phyloP scores from a whole-genome alignment of 2,329 filamentous ascomycete species.

The Albophoma yamanashiensis region DNA sequence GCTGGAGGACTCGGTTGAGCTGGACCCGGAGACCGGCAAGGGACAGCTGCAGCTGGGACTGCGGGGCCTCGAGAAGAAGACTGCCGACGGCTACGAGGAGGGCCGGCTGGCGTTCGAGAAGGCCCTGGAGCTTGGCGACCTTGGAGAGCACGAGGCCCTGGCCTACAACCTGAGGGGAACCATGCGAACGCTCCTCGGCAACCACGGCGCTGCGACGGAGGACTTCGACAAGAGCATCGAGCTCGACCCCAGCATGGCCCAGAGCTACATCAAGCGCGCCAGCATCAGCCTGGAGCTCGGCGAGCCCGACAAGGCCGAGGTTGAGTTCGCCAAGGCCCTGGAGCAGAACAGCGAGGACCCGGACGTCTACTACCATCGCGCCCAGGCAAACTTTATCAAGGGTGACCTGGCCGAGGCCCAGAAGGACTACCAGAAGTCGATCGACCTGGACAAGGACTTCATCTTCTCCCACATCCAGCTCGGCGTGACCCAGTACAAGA shows the following conservation, averaged over 20 bases:
- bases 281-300: conserved; percentile 95
- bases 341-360: conserved; percentile 80
- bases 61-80: conserved; percentile 72
- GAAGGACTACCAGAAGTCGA: conserved; percentile 98
- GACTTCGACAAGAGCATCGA: conserved; percentile 92
- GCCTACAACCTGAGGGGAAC: conserved; percentile 96
- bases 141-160: conserved; percentile 76
- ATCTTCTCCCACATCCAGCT: conserved; percentile 99
- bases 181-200: conserved; percentile 84
- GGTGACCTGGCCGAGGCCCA: conserved; percentile 86
- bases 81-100: conserved; percentile 83
- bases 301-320: conserved; percentile 73
- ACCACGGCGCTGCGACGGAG: conserved; percentile 69
- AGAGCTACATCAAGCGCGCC: conserved; percentile 97
- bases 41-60: conserved; percentile 80
- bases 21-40: conserved; percentile 68
- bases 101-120: conserved; percentile 79
- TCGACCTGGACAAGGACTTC: conserved; percentile 89
- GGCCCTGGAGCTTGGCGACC: conserved; percentile 69
- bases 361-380: conserved; percentile 98
- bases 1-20: conserved; percentile 70
- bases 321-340: conserved; percentile 80
- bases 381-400: conserved; percentile 96
- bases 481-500: conserved; percentile 98
- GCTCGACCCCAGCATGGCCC: conserved; percentile 75